Evolutionary conservation across 257 asterid species (phyloP).

Genomic region (Capsicum baccatum): DNA sequence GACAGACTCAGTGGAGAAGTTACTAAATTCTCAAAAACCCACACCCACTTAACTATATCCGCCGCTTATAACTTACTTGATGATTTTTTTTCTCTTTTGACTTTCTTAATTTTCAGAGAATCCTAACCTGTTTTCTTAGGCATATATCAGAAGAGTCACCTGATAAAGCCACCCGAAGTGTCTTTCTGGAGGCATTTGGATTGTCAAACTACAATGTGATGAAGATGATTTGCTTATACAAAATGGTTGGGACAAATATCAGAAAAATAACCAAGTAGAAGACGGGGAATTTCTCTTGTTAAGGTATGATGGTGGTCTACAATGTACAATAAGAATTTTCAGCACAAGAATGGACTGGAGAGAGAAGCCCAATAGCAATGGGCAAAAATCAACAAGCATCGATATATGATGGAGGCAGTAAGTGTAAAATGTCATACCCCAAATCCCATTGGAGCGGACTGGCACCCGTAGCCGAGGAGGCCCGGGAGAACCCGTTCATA

Average conservation of each 20-base stretch:
- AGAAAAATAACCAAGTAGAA: not conserved
- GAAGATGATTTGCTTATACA: conserved; percentile 17
- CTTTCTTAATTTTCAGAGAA: not conserved
- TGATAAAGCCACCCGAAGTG: not conserved
- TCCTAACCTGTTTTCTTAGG: conserved; percentile 20
- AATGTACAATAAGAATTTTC: conserved; percentile 20
- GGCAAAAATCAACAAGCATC: not conserved
- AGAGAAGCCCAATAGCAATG: not conserved
- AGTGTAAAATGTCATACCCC: too few relatives aligned
- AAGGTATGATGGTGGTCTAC: not conserved
- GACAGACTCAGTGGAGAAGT: too few relatives aligned
- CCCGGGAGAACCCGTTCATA: too few relatives aligned
- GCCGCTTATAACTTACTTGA: not conserved
- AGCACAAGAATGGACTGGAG: not conserved
- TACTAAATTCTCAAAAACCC: too few relatives aligned
- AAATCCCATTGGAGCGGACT: too few relatives aligned
- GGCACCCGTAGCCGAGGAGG: too few relatives aligned
- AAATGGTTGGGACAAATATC: conserved; percentile 9
- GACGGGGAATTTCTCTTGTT: conserved; percentile 13
- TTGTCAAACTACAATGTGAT: not conserved
- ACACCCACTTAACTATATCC: too few relatives aligned
- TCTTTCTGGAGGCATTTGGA: conserved; percentile 18
- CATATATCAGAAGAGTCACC: conserved; percentile 23
- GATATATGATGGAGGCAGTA: not conserved
- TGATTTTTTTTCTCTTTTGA: not conserved